Conservation (phyloP, 352 stramenopile species). For the Bremia lactucae region DNA sequence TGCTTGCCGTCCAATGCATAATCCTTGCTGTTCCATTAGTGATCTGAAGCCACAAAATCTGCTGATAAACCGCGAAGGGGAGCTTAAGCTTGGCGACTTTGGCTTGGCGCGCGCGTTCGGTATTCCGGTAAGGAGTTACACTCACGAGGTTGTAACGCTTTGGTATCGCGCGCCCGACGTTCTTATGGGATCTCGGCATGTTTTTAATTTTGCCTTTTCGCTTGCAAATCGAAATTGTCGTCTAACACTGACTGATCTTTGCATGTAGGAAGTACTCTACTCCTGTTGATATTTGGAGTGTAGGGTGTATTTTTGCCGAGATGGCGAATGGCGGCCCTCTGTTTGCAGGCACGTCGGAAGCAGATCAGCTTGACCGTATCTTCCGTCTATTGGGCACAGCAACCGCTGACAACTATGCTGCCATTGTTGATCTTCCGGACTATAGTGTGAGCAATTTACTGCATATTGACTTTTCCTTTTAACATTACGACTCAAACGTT, state of each 20-base stretch:
- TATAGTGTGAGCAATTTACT: conserved; percentile 75
- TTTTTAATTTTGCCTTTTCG: background rate
- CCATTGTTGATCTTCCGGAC: conserved; percentile 94
- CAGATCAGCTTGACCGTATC: conserved; percentile 95
- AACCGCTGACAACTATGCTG: conserved; percentile 89
- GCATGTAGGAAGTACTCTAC: conserved; percentile 96
- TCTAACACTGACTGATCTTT: no score
- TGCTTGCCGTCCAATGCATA: background rate
- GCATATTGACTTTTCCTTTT: background rate
- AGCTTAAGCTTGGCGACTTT: conserved; percentile 99
- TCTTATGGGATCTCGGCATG: conserved; percentile 90
- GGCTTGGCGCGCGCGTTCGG: conserved; percentile 98
- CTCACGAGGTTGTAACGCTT: conserved; percentile 99
- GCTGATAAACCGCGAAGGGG: conserved; percentile 95
- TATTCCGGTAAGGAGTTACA: conserved; percentile 96
- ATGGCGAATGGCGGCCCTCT: conserved; percentile 90
- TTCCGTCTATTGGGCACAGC: conserved; percentile 96
- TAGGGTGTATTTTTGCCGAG: conserved; percentile 98
- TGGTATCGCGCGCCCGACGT: conserved; percentile 99
- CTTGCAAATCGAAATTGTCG: no score
- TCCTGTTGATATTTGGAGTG: conserved; percentile 98
- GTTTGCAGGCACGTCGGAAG: conserved; percentile 94
- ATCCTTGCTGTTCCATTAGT: conserved; percentile 46
- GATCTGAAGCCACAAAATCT: conserved; percentile 99
- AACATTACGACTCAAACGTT: conserved; percentile 1